A percentile compares a stretch with the other conserved stretches of the same genome.
Evolutionary conservation across 306 rosid genomes (phyloP).

Genomic region (Ochetophila trinervis): DNA sequence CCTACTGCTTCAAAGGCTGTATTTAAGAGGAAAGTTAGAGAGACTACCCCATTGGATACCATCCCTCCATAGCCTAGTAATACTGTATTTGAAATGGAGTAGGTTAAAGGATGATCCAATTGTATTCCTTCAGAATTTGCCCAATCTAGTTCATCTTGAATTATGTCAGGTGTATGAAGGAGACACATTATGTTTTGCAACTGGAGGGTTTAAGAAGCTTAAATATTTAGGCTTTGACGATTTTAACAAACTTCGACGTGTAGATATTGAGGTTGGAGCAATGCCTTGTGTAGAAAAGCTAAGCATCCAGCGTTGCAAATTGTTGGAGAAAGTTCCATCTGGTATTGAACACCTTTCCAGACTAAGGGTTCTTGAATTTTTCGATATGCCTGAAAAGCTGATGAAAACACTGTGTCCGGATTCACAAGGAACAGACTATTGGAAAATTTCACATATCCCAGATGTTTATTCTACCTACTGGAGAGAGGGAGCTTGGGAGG

Average conservation of each 20-base stretch:
- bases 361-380: conserved; percentile 13
- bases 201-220: conserved; percentile 16
- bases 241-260: not conserved
- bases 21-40: conserved; percentile 28
- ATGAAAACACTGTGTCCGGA: conserved; percentile 6
- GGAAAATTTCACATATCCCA: conserved; percentile 12
- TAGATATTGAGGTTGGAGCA: conserved; percentile 9
- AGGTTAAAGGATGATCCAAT: conserved; percentile 27
- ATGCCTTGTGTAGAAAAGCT: conserved; percentile 15
- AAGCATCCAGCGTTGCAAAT: conserved; percentile 17
- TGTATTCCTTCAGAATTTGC: conserved; percentile 18
- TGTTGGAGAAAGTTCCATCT: conserved; percentile 15
- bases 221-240: conserved; percentile 2
- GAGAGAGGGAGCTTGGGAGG: conserved; percentile 12
- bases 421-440: conserved; percentile 2
- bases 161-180: conserved; percentile 11
- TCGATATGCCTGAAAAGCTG: conserved; percentile 21
- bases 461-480: conserved; percentile 16
- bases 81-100: conserved; percentile 23
- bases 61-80: conserved; percentile 19
- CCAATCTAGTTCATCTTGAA: conserved; percentile 19
- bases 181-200: not conserved
- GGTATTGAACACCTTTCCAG: conserved; percentile 22
- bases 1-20: conserved; percentile 22
- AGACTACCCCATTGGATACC: conserved; percentile 30